Base-by-base conservation (phyloP, 2,329 filamentous ascomycete genomes). In the Pseudomassariella vexata region DNA sequence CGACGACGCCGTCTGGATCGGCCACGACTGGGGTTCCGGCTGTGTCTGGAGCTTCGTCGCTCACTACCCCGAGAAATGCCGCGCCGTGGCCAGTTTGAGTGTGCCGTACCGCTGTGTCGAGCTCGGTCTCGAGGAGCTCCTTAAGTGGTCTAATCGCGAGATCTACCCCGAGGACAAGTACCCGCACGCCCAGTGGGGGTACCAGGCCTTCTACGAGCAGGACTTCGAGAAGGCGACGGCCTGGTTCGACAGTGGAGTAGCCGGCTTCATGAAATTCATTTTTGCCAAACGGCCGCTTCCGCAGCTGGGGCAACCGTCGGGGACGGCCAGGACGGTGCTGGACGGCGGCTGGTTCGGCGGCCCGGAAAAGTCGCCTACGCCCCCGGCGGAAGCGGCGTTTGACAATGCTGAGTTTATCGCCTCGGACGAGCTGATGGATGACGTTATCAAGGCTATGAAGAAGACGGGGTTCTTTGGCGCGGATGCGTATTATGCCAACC, bases 1-100 rank as follows among this genome's bases (percentile, higher is more conserved):
- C 14, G 36, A 48, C 0, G 53, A 55, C 6, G 65, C 65, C 2
- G 45, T 72, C n/a, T 71, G 68, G 65, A 48, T 68, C 20, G 63
- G 55, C 9, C 65, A 68, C 36, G 63, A 68, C 40, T 66, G 64
- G 65, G 53, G 53, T 28, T 40, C 50, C 9, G 49, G 41, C 2
- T 39, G 46, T 1, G 38, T 47, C 6, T 55, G 42, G 23, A 41
- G 44, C 7, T 28, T 57, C 18, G 53, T 50, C 19, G 45, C 47
- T 12, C 48, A 50, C 22, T 47, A 48, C 23, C 53, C 53, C 0
- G 41, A 53, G 6, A 39, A 32, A 21, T 45, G 47, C 30, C 38
- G 41, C 9, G 53, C 42, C 1, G 41, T 54, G 7, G 39, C 37
- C 14, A 41, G 37, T 24, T 15, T 55, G 19, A 56, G 56, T 19